Evolutionary conservation across 352 stramenopile genomes (phyloP), one percentile per base, ranked within the genome.

Genomic region (Phytophthora kernoviae): DNA sequence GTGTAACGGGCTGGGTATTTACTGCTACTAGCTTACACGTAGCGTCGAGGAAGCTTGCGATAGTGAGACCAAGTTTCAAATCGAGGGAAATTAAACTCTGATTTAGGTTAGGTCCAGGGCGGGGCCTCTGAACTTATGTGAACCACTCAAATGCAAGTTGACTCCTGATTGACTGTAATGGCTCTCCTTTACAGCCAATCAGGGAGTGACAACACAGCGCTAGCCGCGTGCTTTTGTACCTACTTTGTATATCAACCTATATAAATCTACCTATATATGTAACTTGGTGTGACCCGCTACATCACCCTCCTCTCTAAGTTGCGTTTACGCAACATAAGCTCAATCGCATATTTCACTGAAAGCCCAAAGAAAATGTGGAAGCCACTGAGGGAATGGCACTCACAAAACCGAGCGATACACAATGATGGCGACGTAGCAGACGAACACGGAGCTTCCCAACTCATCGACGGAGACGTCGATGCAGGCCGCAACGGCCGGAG

Each of bases 221-320:
- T 30, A 30, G 3, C 6, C 24, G 24, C 6, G 24, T 30, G 24
- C 24, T 30, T 7, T 7, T 30, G 6, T 40, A 17, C 33, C 33
- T 40, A 40, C 33, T 40, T 40, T 40, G 33, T 40, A 40, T 14
- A 14, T 45, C 8, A 18, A 15, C 40, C 34, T 40, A 40, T 14
- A 14, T 45, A 7, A 18, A 15, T 47, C 34, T 48, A 49, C 30
- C 20, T 37, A 58, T 18, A 32, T 55, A 43, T 54, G 54, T 46
- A 61, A 49, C 54, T 37, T n/a, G 46, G 26, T 1, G 17, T 55
- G 21, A 39, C 21, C 50, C 39, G 21, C 57, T 54, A 53, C 54
- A 40, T 69, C 59, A 39, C 49, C 37, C 40, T n/a, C 51, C 44
- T 46, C 49, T 60, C 36, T 45, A 54, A 61, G 39, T 48, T 52